Evolutionary conservation across 257 asterid genomes (phyloP), one percentile per base, ranked within the genome.

Genomic region (Rhazya stricta): DNA sequence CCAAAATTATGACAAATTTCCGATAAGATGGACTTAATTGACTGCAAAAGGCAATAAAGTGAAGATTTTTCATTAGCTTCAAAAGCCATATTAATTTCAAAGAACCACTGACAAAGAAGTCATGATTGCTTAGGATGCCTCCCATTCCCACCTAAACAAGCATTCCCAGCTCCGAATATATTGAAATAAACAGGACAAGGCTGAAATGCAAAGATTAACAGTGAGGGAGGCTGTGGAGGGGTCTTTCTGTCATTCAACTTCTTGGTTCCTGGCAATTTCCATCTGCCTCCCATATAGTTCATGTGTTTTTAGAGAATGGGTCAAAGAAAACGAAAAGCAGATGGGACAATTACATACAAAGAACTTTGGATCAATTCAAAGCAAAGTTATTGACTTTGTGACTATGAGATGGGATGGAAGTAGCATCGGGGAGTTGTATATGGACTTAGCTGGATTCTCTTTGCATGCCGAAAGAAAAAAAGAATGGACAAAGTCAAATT

Each of bases 371-470:
- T 58, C 3, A 27, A 25, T 58, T 58, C 19, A 27, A 58, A 58
- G 36, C 66, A 27, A 58, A 58, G 66, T 58, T 58, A 58, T 58
- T 58, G 66, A 58, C 66, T 11, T n/a, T n/a, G n/a, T 25, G 34
- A 57, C 3, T 58, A 11, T 25, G 66, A 58, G 27, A 27, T 4
- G 36, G 36, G 37, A 58, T 9, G 66, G 66, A 58, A 58, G 27
- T 10, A 9, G 66, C 3, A 27, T 10, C 2, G 66, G 34, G 66
- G 66, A 37, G 19, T 58, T 58, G 66, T 58, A 58, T 58, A 4
- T 27, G 37, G 66, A 4, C 58, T 51, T 16, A 19, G 21, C 54
- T 48, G 54, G 19, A 48, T 48, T 48, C 19, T 48, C 54, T 13
- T 48, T 48, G 54, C 21, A 48, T 16, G 21, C 21, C 3, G 5